These are phyloP conservation scores for Pyropia yezoensis DNA, from an alignment of 23 red algal species.

Conservation along the genomic window DNA sequence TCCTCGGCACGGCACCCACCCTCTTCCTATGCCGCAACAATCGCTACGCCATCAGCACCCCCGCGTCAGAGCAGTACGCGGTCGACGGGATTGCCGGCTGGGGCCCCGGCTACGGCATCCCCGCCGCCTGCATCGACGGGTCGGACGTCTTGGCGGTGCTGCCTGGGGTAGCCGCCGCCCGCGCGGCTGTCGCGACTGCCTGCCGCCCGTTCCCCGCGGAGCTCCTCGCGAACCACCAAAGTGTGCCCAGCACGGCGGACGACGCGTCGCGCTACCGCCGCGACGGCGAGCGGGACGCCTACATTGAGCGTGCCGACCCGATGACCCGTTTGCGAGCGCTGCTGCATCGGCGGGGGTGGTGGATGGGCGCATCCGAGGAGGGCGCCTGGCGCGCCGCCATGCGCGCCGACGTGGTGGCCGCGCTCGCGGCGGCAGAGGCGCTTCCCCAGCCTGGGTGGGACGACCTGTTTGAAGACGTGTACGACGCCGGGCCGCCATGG, in stretches of 20 bases:
- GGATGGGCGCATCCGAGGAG: conserved; percentile 14
- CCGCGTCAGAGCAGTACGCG: conserved; percentile 46
- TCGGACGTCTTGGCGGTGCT: conserved; percentile 47
- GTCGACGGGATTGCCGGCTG: conserved; percentile 39
- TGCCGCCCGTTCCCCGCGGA: conserved; percentile 31
- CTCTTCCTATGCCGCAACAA: conserved; percentile 70
- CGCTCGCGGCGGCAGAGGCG: conserved; percentile 20
- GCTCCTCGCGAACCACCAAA: conserved; percentile 43
- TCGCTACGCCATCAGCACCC: conserved; percentile 72
- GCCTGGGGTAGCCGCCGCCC: conserved; percentile 16
- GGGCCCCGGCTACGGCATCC: conserved; percentile 50
- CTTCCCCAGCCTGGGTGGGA: conserved; percentile 1
- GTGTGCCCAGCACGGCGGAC: conserved; percentile 42
- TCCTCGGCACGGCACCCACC: conserved; percentile 30
- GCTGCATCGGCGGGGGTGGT: conserved; percentile 13
- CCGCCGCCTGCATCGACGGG: conserved; percentile 51
- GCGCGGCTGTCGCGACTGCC: background rate
- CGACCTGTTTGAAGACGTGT: conserved; percentile 39
- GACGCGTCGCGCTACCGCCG: conserved; percentile 44
- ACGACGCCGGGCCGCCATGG: conserved; percentile 11
- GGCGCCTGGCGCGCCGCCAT: conserved; percentile 1
- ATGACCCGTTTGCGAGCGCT: conserved; percentile 23
- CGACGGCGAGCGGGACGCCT: conserved; percentile 23
- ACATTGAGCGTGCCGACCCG: conserved; percentile 23
- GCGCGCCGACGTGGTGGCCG: conserved; percentile 4